Evolutionary conservation across 148 eudicot species (phyloP), one percentile per base, ranked within the genome.

Genomic region (Pouteria glomerata): DNA sequence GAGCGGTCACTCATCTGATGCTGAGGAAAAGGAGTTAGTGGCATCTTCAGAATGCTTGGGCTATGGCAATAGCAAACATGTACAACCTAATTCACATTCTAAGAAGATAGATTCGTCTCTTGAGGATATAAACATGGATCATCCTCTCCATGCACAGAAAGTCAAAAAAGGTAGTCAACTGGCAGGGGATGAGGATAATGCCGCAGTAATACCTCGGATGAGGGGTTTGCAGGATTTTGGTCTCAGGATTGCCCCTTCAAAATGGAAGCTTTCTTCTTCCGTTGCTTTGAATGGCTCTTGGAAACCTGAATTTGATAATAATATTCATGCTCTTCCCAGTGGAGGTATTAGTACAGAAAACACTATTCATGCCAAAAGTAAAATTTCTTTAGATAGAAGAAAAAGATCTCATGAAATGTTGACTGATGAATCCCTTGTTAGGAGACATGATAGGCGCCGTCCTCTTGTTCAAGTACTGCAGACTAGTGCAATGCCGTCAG

Each of bases 161-260:
- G 72, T 59, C 44, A 75, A 77, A 67, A 83, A 77, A 72, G 82
- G 53, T 65, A 79, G 39, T 72, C 78, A 69, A 69, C 66, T 63
- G 52, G 76, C 77, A 70, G 74, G 70, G 63, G 85, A 81, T 69
- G 82, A 78, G 74, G 79, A 74, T 55, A 82, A 67, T 59, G 69
- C 80, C 65, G 83, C 78, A 63, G 62, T 48, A 47, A 71, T 66
- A 48, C 82, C 83, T 44, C 79, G 79, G 33, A 67, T 78, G 75
- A 85, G 83, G 73, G 86, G 85, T 48, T 83, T 86, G 80, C 83
- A 81, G 63, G 85, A 83, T 69, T 71, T 82, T 69, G 88, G 88
- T 71, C 57, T 74, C 45, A 75, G 80, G 55, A 76, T 73, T 71
- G 76, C 83, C 35, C 77, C 85, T 59, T 73, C 74, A 51, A 77